phyloP scores from a whole-genome alignment of 208 protist species.

The Leishmania amazonensis region DNA sequence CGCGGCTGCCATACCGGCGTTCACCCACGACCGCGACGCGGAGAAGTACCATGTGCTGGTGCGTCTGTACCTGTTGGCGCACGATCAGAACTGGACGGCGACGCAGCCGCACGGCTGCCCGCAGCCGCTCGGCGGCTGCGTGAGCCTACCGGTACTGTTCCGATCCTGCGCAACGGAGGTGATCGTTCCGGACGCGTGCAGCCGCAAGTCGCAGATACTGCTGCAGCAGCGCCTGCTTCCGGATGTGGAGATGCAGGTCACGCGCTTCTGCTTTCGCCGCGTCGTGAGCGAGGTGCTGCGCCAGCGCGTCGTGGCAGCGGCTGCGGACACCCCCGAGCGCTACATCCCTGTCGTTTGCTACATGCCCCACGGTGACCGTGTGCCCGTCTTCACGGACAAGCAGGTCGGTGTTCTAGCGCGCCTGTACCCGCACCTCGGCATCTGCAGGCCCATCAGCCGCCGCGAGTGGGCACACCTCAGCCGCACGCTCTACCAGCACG shows the following conservation, averaged over 20 bases:
- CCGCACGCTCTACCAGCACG: slow-evolving; percentile 25
- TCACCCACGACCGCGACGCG: slow-evolving; percentile 11
- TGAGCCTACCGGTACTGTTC: slow-evolving; percentile 13
- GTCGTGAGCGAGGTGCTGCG: slow-evolving; percentile 25
- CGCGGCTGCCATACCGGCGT: slow-evolving; percentile 14
- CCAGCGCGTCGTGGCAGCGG: slow-evolving; percentile 10
- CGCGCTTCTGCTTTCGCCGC: slow-evolving; percentile 12
- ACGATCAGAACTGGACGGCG: slow-evolving; percentile 31
- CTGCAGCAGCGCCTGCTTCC: slow-evolving; percentile 17
- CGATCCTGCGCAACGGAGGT: neutral
- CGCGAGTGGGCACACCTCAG: slow-evolving; percentile 14
- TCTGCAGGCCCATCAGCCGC: slow-evolving; percentile 9
- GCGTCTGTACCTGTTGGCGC: slow-evolving; percentile 24
- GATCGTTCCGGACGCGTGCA: neutral
- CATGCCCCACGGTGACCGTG: slow-evolving; percentile 13
- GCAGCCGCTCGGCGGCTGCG: slow-evolving; percentile 10
- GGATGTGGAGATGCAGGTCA: slow-evolving; percentile 20
- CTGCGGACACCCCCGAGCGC: neutral
- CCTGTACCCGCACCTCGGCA: slow-evolving; percentile 19
- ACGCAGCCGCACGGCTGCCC: slow-evolving; percentile 7
- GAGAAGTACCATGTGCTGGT: slow-evolving; percentile 32
- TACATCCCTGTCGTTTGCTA: slow-evolving; percentile 23
- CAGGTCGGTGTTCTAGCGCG: slow-evolving; percentile 20
- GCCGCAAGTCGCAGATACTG: slow-evolving; percentile 3
- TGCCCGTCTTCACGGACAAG: slow-evolving; percentile 17